Percentiles rank a stretch among this genome's conserved stretches.
Conservation (phyloP, 345 rosid genomes). For the Clausena lansium region DNA sequence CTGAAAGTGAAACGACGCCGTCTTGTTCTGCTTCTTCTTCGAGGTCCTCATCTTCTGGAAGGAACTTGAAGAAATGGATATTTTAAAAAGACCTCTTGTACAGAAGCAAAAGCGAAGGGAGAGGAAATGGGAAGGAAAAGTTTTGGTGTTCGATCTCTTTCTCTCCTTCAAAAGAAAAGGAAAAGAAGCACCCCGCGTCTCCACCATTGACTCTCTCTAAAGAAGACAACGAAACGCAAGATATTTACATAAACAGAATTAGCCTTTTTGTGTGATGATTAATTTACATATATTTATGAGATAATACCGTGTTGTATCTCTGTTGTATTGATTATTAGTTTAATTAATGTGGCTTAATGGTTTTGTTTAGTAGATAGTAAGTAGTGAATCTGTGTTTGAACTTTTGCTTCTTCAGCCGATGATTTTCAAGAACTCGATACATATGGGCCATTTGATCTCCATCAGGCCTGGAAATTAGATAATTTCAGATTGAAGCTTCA, state of each 20-base stretch:
- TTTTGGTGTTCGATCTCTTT: conserved; percentile 14
- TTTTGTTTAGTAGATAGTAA: background rate
- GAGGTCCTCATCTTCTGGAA: conserved; percentile 35
- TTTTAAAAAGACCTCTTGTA: conserved; percentile 31
- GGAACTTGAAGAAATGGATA: conserved; percentile 39
- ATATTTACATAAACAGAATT: conserved; percentile 10
- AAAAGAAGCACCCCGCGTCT: background rate
- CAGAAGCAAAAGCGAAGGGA: conserved; percentile 23
- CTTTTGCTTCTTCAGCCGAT: conserved; percentile 2
- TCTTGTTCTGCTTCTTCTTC: conserved; percentile 33
- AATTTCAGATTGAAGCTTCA: no score
- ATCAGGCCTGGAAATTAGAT: background rate
- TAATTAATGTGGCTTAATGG: background rate
- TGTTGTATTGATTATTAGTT: background rate
- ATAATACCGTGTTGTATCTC: background rate
- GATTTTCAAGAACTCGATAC: background rate
- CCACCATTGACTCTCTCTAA: background rate
- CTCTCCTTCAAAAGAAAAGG: conserved; percentile 15
- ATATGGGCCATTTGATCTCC: background rate
- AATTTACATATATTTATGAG: background rate
- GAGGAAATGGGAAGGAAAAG: conserved; percentile 14
- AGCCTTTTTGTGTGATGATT: background rate
- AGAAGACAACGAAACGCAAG: conserved; percentile 14
- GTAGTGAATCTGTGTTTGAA: background rate
- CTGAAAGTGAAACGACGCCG: conserved; percentile 18